Conservation (phyloP, 2,329 filamentous ascomycete genomes). For the Sclerotinia nivalis region DNA sequence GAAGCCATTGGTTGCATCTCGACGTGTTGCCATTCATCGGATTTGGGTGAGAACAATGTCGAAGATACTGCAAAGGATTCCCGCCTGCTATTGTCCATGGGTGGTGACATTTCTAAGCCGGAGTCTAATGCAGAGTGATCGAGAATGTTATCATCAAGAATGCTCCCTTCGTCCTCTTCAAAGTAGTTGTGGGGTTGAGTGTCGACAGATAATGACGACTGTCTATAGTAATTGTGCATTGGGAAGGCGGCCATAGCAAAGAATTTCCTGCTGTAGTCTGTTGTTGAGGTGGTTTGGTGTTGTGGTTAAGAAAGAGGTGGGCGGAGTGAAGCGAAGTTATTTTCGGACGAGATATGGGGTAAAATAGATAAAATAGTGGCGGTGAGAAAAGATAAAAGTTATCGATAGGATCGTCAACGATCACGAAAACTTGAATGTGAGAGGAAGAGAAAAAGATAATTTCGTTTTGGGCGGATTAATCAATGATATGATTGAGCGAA, state of each 20-base stretch:
- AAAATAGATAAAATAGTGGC: conserved; percentile 29
- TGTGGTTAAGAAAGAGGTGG: conserved; percentile 20
- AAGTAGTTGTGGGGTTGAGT: conserved; percentile 52
- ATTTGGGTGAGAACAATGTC: conserved; percentile 64
- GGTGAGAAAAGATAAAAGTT: conserved; percentile 25
- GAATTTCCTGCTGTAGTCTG: conserved; percentile 27
- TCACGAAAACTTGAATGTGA: conserved; percentile 29
- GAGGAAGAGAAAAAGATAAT: conserved; percentile 26
- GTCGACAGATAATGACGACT: conserved; percentile 40
- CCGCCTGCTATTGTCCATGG: conserved; percentile 61
- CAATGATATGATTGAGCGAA: conserved; percentile 16
- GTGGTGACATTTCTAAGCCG: conserved; percentile 62
- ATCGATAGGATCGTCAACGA: conserved; percentile 28
- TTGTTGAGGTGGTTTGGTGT: conserved; percentile 20
- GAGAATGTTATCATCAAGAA: conserved; percentile 61
- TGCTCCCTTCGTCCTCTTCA: conserved; percentile 61
- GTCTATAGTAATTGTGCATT: conserved; percentile 41
- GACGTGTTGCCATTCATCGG: conserved; percentile 63
- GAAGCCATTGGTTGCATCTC: conserved; percentile 65
- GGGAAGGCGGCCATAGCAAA: conserved; percentile 39
- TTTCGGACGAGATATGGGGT: conserved; percentile 22
- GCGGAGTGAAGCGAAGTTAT: conserved; percentile 34
- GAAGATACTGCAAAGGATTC: conserved; percentile 63
- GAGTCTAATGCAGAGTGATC: conserved; percentile 62
- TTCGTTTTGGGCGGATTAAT: conserved; percentile 24